phyloP scores from a whole-genome alignment of 495 filamentous ascomycete genomes.

The Friedmanniomyces endolithicus region DNA sequence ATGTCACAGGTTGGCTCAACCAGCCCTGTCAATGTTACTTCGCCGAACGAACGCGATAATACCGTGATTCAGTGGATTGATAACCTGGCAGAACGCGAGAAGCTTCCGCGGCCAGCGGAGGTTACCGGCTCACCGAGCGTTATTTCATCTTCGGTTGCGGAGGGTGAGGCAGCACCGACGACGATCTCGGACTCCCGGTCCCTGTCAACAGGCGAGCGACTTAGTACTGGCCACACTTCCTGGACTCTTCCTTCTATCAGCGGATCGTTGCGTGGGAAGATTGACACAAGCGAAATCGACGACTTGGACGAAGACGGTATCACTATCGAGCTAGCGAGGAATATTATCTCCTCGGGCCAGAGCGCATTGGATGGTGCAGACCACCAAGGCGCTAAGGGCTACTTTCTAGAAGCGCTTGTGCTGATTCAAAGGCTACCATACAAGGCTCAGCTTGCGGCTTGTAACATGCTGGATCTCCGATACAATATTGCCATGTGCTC shows the following conservation, averaged over 20 bases:
- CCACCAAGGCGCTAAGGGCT: not conserved
- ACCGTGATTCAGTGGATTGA: not conserved
- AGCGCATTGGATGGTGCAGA: not conserved
- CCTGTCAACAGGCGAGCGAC: not conserved
- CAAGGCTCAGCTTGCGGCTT: not conserved
- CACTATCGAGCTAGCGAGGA: not conserved
- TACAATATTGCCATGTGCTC: not conserved
- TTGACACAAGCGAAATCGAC: not conserved
- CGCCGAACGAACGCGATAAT: not conserved
- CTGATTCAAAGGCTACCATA: not conserved
- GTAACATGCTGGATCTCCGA: not conserved
- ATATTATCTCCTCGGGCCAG: not conserved
- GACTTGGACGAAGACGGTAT: not conserved
- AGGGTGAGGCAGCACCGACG: not conserved
- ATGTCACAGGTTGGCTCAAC: not conserved
- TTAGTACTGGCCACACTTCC: not conserved
- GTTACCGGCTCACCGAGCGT: not conserved
- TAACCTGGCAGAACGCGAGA: not conserved
- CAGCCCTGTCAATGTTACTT: not conserved
- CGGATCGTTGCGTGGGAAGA: not conserved
- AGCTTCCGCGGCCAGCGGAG: not conserved
- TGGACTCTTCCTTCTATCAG: not conserved
- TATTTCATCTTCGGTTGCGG: not conserved
- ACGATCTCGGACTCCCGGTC: not conserved
- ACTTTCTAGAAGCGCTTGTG: not conserved